Percentiles rank a stretch among this genome's conserved stretches.
Evolutionary conservation across 768 basidiomycete species (phyloP).

Genomic region (Clitopilus passeckerianus): DNA sequence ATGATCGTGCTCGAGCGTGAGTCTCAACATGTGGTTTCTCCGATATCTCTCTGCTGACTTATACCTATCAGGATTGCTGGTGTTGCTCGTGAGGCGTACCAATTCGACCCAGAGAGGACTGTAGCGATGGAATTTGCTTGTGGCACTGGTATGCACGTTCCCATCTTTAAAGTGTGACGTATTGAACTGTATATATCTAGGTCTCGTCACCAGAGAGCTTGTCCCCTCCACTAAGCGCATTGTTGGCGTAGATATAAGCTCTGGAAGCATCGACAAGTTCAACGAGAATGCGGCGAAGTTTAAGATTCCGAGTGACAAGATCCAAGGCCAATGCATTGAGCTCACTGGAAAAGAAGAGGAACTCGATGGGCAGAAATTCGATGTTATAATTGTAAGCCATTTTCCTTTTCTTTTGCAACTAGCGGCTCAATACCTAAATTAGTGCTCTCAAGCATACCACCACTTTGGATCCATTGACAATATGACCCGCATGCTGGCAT

Average conservation of each 20-base stretch:
- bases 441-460: not conserved
- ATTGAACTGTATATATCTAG: not conserved
- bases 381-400: not conserved
- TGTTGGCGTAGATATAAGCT: not conserved
- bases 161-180: not conserved
- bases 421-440: not conserved
- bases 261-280: not conserved
- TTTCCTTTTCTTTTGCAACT: not conserved
- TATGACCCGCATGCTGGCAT: not conserved
- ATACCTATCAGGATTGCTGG: not conserved
- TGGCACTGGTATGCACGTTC: not conserved
- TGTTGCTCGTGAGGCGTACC: not conserved
- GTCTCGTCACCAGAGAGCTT: not conserved
- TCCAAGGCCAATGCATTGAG: not conserved
- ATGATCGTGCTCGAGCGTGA: constrained; percentile 5
- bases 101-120: not conserved
- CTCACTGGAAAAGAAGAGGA: not conserved
- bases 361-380: not conserved
- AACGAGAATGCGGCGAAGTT: not conserved
- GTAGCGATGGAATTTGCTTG: not conserved
- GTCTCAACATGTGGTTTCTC: not conserved
- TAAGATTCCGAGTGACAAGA: not conserved
- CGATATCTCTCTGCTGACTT: not conserved
- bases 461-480: not conserved
- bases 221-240: not conserved